A percentile compares a stretch with the other conserved stretches of the same genome.
Conservation (phyloP, 2,329 filamentous ascomycete species). For the Aspergillus amoenus region DNA sequence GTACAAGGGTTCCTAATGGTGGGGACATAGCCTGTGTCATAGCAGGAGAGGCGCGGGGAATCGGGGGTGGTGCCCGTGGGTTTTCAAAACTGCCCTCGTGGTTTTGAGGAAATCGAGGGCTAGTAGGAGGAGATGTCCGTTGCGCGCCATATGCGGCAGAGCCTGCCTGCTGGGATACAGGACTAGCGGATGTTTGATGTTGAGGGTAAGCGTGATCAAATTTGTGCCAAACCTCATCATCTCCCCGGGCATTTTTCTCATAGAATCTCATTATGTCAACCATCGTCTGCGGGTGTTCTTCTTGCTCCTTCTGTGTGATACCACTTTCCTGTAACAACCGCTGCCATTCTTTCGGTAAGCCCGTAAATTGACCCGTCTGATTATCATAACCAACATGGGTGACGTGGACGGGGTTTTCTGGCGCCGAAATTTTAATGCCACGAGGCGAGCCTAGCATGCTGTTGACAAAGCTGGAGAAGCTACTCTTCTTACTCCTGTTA, state of each 20-base stretch:
- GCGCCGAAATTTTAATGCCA: constrained; percentile 92
- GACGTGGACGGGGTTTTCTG: constrained; percentile 95
- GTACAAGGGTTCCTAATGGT: constrained; percentile 61
- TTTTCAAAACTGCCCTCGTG: constrained; percentile 96
- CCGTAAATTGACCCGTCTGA: constrained; percentile 92
- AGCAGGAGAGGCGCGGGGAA: constrained; percentile 57
- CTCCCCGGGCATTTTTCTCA: constrained; percentile 84
- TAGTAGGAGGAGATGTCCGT: constrained; percentile 74
- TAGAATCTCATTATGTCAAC: constrained; percentile 96
- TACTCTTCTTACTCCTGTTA: constrained; percentile 75
- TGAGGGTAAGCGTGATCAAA: constrained; percentile 80
- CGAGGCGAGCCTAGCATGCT: constrained; percentile 81
- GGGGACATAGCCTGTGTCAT: constrained; percentile 51
- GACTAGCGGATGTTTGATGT: constrained; percentile 41
- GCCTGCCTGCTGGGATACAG: constrained; percentile 40
- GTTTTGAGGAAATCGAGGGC: constrained; percentile 84
- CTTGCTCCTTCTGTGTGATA: constrained; percentile 92
- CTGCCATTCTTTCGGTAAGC: constrained; percentile 97
- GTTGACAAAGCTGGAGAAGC: constrained; percentile 84
- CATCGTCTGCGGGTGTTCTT: constrained; percentile 92
- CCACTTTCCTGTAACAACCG: constrained; percentile 91
- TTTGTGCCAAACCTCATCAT: constrained; percentile 92
- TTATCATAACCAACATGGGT: constrained; percentile 98
- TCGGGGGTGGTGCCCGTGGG: constrained; percentile 85
- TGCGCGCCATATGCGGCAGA: constrained; percentile 50